These are phyloP conservation scores for Sugiyamaella valdiviana DNA, from an alignment of 805 yeast species.

Conservation along the genomic window DNA sequence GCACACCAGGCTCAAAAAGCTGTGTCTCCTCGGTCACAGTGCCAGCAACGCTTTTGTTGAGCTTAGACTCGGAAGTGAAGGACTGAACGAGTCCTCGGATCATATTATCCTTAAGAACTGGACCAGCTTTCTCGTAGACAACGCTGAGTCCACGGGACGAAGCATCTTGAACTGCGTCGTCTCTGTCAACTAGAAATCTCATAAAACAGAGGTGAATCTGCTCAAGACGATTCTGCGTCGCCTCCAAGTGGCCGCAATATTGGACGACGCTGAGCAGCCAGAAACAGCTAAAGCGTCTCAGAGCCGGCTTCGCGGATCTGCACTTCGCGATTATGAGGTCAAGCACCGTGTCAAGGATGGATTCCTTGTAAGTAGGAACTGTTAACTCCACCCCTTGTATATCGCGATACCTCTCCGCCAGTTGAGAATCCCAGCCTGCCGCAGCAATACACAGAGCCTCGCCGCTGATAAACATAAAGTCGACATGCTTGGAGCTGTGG, in stretches of 20 bases:
- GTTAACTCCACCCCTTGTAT: constrained; percentile 35
- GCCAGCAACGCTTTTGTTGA: constrained; percentile 47
- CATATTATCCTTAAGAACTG: constrained; percentile 60
- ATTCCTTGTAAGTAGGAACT: background rate
- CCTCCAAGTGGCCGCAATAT: constrained; percentile 50
- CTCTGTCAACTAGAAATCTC: constrained; percentile 71
- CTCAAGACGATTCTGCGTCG: constrained; percentile 40
- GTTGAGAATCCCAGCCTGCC: constrained; percentile 67
- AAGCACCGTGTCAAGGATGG: constrained; percentile 35
- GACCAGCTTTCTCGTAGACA: constrained; percentile 70
- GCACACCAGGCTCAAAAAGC: constrained; percentile 73
- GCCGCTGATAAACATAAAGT: constrained; percentile 69
- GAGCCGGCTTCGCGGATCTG: constrained; percentile 60
- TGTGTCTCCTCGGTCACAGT: constrained; percentile 72
- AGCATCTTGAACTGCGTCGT: constrained; percentile 84
- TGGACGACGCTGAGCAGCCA: constrained; percentile 81
- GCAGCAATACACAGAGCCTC: constrained; percentile 72
- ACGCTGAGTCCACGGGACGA: constrained; percentile 85
- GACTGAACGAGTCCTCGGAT: constrained; percentile 68
- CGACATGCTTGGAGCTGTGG: constrained; percentile 64
- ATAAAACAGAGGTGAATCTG: constrained; percentile 69
- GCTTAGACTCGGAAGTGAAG: constrained; percentile 61
- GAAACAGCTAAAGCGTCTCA: constrained; percentile 71
- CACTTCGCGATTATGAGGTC: constrained; percentile 47
- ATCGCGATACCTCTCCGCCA: constrained; percentile 49